A percentile compares a stretch with the other conserved stretches of the same genome.
These are phyloP conservation scores for Magnolia kwangsiensis DNA, from an alignment of 164 flowering plant genomes.

Conservation along the genomic window DNA sequence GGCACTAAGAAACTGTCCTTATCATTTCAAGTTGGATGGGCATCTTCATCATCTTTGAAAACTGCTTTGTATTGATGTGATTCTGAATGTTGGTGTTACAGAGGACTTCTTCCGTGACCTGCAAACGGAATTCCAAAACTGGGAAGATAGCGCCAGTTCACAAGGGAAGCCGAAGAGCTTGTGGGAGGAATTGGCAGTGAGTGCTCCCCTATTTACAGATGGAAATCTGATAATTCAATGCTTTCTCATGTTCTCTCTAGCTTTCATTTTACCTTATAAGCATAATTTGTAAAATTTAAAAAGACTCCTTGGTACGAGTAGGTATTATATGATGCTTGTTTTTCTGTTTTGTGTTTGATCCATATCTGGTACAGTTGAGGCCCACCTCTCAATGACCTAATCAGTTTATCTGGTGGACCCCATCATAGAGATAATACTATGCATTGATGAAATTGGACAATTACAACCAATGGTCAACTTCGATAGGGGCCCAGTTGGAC, in stretches of 20 bases:
- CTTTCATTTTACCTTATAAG: not conserved
- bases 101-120: conserved; percentile 85
- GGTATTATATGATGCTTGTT: not conserved
- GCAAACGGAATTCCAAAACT: conserved; percentile 75
- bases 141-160: conserved; percentile 73
- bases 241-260: not conserved
- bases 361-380: not conserved
- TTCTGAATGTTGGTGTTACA: conserved; percentile 30
- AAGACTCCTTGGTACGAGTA: not conserved
- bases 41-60: conserved; percentile 1
- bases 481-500: not conserved
- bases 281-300: not conserved
- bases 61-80: not conserved
- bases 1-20: conserved; percentile 5
- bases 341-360: not conserved
- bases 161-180: conserved; percentile 89
- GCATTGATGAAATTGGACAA: not conserved
- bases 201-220: conserved; percentile 12
- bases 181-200: conserved; percentile 94
- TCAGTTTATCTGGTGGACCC: not conserved
- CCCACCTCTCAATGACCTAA: not conserved
- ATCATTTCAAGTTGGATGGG: conserved; percentile 11
- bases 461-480: not conserved
- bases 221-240: not conserved
- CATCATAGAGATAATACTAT: not conserved